Evolutionary conservation across 2,329 filamentous ascomycete species (phyloP).

Genomic region (Pseudogymnoascus verrucosus): DNA sequence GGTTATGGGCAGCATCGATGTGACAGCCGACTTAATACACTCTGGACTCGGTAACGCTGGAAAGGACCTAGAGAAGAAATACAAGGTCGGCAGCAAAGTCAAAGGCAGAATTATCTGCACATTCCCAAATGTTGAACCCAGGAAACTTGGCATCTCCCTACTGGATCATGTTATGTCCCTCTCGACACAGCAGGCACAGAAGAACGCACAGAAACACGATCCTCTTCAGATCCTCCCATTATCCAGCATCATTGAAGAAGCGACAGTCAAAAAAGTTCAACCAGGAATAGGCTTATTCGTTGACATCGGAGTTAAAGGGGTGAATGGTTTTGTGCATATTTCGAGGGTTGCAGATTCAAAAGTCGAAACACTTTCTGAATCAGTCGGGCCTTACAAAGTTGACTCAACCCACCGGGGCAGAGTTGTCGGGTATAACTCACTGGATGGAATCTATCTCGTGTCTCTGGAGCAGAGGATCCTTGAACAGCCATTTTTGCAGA

Average conservation of each 20-base stretch:
- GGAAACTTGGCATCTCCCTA: slow-evolving; percentile 80
- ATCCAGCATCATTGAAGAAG: slow-evolving; percentile 69
- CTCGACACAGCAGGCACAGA: slow-evolving; percentile 32
- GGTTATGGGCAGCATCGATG: slow-evolving; percentile 83
- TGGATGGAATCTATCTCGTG: slow-evolving; percentile 79
- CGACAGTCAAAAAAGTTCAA: slow-evolving; percentile 73
- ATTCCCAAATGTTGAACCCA: slow-evolving; percentile 68
- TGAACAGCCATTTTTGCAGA: slow-evolving; percentile 80
- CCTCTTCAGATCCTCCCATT: slow-evolving; percentile 57
- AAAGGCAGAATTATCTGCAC: slow-evolving; percentile 84
- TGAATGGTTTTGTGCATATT: slow-evolving; percentile 89
- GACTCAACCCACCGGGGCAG: slow-evolving; percentile 74
- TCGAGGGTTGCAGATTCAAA: slow-evolving; percentile 87
- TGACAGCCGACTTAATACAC: slow-evolving; percentile 84
- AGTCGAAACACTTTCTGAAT: slow-evolving; percentile 71
- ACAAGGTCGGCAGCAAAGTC: slow-evolving; percentile 75
- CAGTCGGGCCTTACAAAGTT: slow-evolving; percentile 68
- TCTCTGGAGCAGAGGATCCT: slow-evolving; percentile 77
- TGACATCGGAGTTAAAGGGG: slow-evolving; percentile 56
- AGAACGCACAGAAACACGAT: slow-evolving; percentile 35
- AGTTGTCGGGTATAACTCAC: slow-evolving; percentile 74
- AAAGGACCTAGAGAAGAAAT: slow-evolving; percentile 65
- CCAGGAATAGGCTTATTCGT: slow-evolving; percentile 74
- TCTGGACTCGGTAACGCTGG: slow-evolving; percentile 67
- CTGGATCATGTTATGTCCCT: slow-evolving; percentile 75